A percentile compares a stretch with the other conserved stretches of the same genome.
Evolutionary conservation across 73 alveolate species (phyloP).

Genomic region (Paramecium tetraurelia): DNA sequence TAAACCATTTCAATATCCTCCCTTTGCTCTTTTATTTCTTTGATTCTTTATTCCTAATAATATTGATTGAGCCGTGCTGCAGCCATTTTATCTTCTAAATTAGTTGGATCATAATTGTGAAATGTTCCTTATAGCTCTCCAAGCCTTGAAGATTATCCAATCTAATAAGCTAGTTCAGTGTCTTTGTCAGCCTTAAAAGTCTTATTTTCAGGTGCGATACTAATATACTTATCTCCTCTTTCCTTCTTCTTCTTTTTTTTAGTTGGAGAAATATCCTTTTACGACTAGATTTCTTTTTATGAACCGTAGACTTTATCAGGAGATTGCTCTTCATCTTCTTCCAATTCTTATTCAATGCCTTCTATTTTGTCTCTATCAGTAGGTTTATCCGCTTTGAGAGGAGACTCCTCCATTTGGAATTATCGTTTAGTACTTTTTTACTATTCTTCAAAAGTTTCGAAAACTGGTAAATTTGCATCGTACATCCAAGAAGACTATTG

Average conservation of each 20-base stretch:
- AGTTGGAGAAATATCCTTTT: neutral
- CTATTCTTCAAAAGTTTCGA: conserved; percentile 22
- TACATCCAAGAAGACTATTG: neutral
- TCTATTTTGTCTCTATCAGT: neutral
- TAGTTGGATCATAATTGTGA: neutral
- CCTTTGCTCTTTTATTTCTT: neutral
- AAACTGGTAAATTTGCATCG: conserved; percentile 23
- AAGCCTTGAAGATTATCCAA: neutral
- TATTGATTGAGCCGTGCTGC: neutral
- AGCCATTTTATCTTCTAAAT: conserved; percentile 28
- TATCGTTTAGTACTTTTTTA: neutral
- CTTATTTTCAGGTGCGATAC: conserved; percentile 17
- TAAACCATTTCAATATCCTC: conserved; percentile 21
- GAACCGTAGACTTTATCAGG: neutral
- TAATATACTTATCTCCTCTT: neutral
- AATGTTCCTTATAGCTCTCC: conserved; percentile 16
- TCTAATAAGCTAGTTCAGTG: conserved; percentile 14
- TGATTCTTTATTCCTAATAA: neutral
- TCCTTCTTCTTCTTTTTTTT: neutral
- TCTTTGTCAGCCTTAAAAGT: neutral
- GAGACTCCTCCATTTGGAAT: conserved; percentile 13
- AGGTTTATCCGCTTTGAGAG: conserved; percentile 23
- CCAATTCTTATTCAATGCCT: conserved; percentile 1
- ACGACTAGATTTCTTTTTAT: neutral
- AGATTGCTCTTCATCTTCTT: neutral